Percentiles rank a stretch among this genome's conserved stretches.
Evolutionary conservation across 495 filamentous ascomycete genomes (phyloP).

Genomic region (Hypoxylon fuscum): DNA sequence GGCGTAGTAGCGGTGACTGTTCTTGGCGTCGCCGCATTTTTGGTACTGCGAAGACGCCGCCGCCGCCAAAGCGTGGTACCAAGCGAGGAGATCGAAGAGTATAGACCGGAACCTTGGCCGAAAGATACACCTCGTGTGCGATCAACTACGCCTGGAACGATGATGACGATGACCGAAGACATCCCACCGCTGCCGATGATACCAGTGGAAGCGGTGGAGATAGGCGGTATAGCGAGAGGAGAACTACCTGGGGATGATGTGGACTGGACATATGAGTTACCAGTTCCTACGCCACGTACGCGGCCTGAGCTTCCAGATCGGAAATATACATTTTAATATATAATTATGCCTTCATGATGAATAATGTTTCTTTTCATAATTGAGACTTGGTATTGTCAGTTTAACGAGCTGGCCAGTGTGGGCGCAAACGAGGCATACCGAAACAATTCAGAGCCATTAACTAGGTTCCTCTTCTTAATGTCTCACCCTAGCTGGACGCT

Average conservation of each 20-base stretch:
- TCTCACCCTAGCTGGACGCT: not conserved
- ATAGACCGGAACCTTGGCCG: slow-evolving; percentile 44
- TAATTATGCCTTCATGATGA: slow-evolving; percentile 16
- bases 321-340: slow-evolving; percentile 39
- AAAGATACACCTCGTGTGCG: slow-evolving; percentile 38
- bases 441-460: not conserved
- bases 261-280: slow-evolving; percentile 41
- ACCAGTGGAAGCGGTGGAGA: slow-evolving; percentile 24
- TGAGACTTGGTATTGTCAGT: slow-evolving; percentile 18
- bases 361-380: not conserved
- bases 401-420: not conserved
- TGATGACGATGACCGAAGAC: slow-evolving; percentile 22
- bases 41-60: slow-evolving; percentile 20
- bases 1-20: slow-evolving; percentile 21
- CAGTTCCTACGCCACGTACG: slow-evolving; percentile 32
- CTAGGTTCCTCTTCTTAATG: not conserved
- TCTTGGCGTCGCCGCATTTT: slow-evolving; percentile 14
- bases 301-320: slow-evolving; percentile 42
- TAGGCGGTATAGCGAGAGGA: slow-evolving; percentile 19
- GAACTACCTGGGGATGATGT: slow-evolving; percentile 37
- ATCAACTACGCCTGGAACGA: slow-evolving; percentile 36
- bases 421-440: not conserved
- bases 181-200: not conserved
- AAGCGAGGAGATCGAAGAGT: slow-evolving; percentile 31
- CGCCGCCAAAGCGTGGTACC: slow-evolving; percentile 15